Evolutionary conservation across 2,329 filamentous ascomycete species (phyloP).

Genomic region (Colletotrichum horii): DNA sequence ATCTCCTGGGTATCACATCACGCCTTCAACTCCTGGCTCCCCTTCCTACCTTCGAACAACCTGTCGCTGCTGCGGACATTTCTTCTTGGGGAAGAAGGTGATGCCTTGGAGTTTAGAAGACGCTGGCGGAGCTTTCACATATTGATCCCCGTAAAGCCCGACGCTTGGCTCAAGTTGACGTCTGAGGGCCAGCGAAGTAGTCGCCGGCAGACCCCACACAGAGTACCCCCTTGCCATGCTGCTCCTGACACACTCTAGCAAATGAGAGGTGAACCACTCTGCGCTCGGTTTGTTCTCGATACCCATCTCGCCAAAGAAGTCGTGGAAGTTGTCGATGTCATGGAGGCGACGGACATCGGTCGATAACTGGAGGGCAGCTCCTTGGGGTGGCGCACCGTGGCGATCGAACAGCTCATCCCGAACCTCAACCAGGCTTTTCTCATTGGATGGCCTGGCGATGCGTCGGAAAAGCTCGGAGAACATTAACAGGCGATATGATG

Average conservation of each 20-base stretch:
- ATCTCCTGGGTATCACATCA: neutral
- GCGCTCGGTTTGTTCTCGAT: conserved; percentile 30
- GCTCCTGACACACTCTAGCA: conserved; percentile 36
- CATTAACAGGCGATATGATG: conserved; percentile 57
- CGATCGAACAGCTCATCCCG: conserved; percentile 50
- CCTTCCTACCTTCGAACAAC: neutral
- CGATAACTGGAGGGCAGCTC: conserved; percentile 43
- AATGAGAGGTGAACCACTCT: conserved; percentile 32
- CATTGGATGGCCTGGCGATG: conserved; percentile 41
- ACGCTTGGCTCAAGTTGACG: neutral
- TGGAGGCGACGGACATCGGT: conserved; percentile 49
- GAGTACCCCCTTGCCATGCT: conserved; percentile 40
- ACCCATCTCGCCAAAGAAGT: conserved; percentile 49
- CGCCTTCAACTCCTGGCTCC: neutral
- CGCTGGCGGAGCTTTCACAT: neutral
- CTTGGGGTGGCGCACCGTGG: conserved; percentile 49
- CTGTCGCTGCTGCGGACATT: neutral
- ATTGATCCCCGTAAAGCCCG: neutral
- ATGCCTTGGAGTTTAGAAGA: neutral
- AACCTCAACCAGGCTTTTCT: conserved; percentile 39
- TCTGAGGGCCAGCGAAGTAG: neutral
- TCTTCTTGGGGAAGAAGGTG: neutral
- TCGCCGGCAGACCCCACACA: neutral
- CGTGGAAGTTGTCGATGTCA: conserved; percentile 43
- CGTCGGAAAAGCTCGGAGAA: conserved; percentile 55